Conservation (phyloP, 1,284 basidiomycete species). For the Pterula multifida region DNA sequence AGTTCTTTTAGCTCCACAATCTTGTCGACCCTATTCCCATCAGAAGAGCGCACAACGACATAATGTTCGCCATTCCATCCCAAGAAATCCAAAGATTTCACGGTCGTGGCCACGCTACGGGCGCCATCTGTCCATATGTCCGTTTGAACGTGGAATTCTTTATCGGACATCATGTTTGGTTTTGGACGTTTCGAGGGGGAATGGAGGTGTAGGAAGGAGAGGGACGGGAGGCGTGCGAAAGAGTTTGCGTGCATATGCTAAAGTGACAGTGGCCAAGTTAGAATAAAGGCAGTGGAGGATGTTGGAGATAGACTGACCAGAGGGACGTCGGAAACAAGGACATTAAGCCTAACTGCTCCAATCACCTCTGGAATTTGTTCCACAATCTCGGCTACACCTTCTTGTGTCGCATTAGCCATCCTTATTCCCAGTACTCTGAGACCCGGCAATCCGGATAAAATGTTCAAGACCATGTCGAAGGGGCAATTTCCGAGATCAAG, state of each 20-base stretch:
- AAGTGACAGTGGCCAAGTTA: neutral
- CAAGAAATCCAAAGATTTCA: conserved; percentile 47
- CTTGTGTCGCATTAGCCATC: conserved; percentile 34
- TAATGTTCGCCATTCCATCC: conserved; percentile 63
- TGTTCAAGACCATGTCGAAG: conserved; percentile 40
- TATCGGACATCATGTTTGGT: conserved; percentile 44
- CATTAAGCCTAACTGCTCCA: conserved; percentile 39
- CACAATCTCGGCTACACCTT: conserved; percentile 26
- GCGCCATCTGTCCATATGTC: conserved; percentile 41
- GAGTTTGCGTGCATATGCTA: conserved; percentile 38
- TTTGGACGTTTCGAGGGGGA: conserved; percentile 35
- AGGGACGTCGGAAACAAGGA: conserved; percentile 32
- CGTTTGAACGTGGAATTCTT: conserved; percentile 42
- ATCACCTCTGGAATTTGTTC: conserved; percentile 33
- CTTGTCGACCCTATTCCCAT: neutral
- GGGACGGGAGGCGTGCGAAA: conserved; percentile 33
- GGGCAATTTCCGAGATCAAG: conserved; percentile 53
- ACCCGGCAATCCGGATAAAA: conserved; percentile 36
- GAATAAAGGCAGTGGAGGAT: neutral
- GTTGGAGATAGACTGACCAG: conserved; percentile 25
- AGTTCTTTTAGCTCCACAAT: conserved; percentile 50
- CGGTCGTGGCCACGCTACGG: conserved; percentile 30
- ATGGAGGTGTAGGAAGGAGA: conserved; percentile 49
- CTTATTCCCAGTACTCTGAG: conserved; percentile 43
- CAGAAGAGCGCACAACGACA: conserved; percentile 28